These are phyloP conservation scores for Solanum medicagineum DNA, from an alignment of 257 asterid genomes.

Conservation along the genomic window DNA sequence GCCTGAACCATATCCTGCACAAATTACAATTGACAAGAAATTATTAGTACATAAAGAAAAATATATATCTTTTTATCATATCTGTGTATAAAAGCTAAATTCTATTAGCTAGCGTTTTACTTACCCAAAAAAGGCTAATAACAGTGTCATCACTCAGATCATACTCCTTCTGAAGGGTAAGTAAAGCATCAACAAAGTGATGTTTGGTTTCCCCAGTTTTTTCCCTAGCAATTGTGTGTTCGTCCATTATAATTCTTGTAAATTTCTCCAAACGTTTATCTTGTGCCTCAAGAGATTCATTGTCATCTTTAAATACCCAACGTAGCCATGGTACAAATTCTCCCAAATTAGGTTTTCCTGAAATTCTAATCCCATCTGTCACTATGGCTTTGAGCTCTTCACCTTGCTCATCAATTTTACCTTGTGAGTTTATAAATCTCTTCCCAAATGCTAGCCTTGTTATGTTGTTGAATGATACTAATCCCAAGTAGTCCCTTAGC, in stretches of 20 bases:
- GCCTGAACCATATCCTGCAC: slow-evolving; percentile 82
- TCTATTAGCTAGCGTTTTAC: background rate
- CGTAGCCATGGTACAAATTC: slow-evolving; percentile 56
- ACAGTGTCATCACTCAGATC: slow-evolving; percentile 60
- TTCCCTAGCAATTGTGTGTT: slow-evolving; percentile 51
- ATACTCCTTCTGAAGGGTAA: slow-evolving; percentile 60
- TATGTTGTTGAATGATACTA: slow-evolving; percentile 76
- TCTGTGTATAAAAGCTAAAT: background rate
- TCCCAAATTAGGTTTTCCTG: slow-evolving; percentile 37
- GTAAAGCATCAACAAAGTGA: slow-evolving; percentile 73
- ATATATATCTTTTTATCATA: background rate
- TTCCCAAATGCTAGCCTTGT: slow-evolving; percentile 75
- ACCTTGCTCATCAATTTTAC: slow-evolving; percentile 54
- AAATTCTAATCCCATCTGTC: slow-evolving; percentile 30
- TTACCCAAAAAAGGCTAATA: slow-evolving; percentile 73
- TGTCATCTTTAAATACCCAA: slow-evolving; percentile 42
- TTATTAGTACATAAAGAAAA: background rate
- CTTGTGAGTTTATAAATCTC: slow-evolving; percentile 47
- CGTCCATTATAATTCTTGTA: slow-evolving; percentile 64
- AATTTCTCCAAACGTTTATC: slow-evolving; percentile 30
- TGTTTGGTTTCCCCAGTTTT: slow-evolving; percentile 54
- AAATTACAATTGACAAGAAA: background rate
- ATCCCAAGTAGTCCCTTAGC: slow-evolving; percentile 48
- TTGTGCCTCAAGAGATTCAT: slow-evolving; percentile 33
- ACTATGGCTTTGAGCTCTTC: slow-evolving; percentile 58